These are phyloP conservation scores for Fusarium sp. DNA, from an alignment of 2,329 filamentous ascomycete genomes.

Conservation along the genomic window DNA sequence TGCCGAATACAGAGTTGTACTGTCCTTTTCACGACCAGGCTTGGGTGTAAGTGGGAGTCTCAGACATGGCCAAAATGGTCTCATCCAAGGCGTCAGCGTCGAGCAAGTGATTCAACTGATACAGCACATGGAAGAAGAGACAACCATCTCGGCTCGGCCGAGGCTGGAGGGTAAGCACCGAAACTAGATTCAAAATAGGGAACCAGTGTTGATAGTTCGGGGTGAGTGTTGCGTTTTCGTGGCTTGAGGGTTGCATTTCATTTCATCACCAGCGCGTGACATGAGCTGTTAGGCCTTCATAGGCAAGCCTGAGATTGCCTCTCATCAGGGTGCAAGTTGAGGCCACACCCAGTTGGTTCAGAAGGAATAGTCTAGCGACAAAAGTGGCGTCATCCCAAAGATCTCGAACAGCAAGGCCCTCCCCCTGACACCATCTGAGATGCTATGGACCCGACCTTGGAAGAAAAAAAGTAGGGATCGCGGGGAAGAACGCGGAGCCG, in stretches of 20 bases:
- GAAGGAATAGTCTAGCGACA: neutral
- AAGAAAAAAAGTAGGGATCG: neutral
- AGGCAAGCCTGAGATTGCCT: slow-evolving; percentile 4
- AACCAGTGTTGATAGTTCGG: neutral
- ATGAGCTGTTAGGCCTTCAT: neutral
- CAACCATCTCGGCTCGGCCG: slow-evolving; percentile 3
- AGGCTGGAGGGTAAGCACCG: neutral
- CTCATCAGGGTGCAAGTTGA: slow-evolving; percentile 2
- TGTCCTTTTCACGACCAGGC: neutral
- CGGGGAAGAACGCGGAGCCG: slow-evolving; percentile 19
- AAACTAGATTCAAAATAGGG: neutral
- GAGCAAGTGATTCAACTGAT: neutral
- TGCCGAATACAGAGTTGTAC: no score
- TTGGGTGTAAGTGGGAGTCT: neutral
- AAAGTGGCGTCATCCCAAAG: slow-evolving; percentile 14
- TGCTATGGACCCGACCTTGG: neutral
- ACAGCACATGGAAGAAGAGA: neutral
- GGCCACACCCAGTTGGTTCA: neutral
- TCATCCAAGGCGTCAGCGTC: neutral
- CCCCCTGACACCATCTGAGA: neutral
- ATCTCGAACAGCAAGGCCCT: slow-evolving; percentile 10
- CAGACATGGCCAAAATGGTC: neutral
- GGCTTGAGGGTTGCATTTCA: slow-evolving; percentile 10
- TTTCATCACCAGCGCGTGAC: neutral
- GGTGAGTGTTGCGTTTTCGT: neutral